phyloP scores from a whole-genome alignment of 495 filamentous ascomycete genomes.

The Tuber melanosporum region DNA sequence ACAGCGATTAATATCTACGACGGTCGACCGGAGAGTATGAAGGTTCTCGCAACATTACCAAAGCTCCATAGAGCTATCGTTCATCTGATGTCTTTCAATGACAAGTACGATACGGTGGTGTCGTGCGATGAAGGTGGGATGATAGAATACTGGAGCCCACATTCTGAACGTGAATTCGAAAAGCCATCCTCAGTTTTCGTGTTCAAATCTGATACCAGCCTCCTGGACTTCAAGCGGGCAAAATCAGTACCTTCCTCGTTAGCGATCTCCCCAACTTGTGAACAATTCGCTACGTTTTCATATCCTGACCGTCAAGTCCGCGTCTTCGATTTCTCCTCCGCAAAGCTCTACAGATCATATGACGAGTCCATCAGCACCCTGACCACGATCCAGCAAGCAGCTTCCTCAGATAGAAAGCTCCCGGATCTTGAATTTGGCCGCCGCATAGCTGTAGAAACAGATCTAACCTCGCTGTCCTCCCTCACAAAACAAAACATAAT shows the following conservation, averaged over 20 bases:
- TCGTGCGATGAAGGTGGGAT: slow-evolving; percentile 87
- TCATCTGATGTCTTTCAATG: slow-evolving; percentile 79
- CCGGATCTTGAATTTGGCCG: slow-evolving; percentile 90
- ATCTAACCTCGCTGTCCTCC: slow-evolving; percentile 56
- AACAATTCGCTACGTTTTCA: slow-evolving; percentile 82
- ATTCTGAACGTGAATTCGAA: slow-evolving; percentile 68
- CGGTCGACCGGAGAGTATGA: slow-evolving; percentile 68
- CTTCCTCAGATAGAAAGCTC: slow-evolving; percentile 67
- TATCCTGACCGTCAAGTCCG: slow-evolving; percentile 89
- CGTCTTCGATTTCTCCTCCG: slow-evolving; percentile 84
- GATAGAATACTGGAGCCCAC: slow-evolving; percentile 82
- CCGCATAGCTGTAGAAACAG: slow-evolving; percentile 77
- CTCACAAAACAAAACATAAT: slow-evolving; percentile 72
- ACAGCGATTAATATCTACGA: slow-evolving; percentile 75
- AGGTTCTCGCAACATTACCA: slow-evolving; percentile 65
- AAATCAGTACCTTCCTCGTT: slow-evolving; percentile 82
- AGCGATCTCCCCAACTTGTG: slow-evolving; percentile 75
- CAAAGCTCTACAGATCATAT: slow-evolving; percentile 82
- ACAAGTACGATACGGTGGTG: slow-evolving; percentile 78
- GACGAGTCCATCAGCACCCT: slow-evolving; percentile 84
- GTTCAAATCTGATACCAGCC: slow-evolving; percentile 81
- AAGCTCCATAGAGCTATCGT: slow-evolving; percentile 72
- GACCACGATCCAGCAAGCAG: slow-evolving; percentile 89
- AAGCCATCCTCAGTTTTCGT: slow-evolving; percentile 89
- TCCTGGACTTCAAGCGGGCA: slow-evolving; percentile 91